Percentiles rank a stretch among this genome's conserved stretches.
These are phyloP conservation scores for Coemansia sp. DNA, from an alignment of 192 early-diverging fungal genomes.

Conservation along the genomic window DNA sequence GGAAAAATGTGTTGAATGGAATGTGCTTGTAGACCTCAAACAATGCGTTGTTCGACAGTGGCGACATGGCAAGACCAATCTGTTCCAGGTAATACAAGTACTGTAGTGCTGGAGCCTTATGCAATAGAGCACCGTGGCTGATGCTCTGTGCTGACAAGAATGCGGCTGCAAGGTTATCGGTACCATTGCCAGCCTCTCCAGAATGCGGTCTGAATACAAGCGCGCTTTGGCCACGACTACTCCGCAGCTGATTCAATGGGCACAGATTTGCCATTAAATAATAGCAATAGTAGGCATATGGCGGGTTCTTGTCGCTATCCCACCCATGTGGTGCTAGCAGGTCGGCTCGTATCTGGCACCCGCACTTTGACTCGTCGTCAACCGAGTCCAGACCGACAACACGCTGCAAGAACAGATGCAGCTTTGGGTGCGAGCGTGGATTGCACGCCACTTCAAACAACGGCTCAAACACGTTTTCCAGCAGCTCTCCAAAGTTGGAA, in stretches of 20 bases:
- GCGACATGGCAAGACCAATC: constrained; percentile 95
- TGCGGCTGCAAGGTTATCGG: constrained; percentile 86
- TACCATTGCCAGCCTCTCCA: constrained; percentile 89
- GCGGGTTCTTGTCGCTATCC: constrained; percentile 72
- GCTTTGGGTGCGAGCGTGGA: constrained; percentile 78
- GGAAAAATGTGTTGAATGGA: constrained; percentile 86
- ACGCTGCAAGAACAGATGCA: constrained; percentile 92
- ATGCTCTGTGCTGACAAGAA: constrained; percentile 87
- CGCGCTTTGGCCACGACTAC: constrained; percentile 79
- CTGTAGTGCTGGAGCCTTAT: constrained; percentile 92
- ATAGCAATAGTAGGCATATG: constrained; percentile 92
- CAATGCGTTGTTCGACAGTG: constrained; percentile 95
- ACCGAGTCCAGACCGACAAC: constrained; percentile 94
- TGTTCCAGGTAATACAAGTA: constrained; percentile 94
- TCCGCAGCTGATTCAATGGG: constrained; percentile 76
- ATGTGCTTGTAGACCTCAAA: constrained; percentile 92
- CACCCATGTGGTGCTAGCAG: constrained; percentile 68
- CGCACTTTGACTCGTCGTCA: constrained; percentile 90
- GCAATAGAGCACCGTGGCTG: constrained; percentile 86
- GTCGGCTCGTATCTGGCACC: constrained; percentile 77
- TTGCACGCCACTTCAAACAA: constrained; percentile 89
- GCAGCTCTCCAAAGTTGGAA: constrained; percentile 72
- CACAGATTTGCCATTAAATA: constrained; percentile 88
- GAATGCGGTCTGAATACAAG: constrained; percentile 92
- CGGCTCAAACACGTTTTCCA: constrained; percentile 83